Percentiles rank a stretch among this genome's conserved stretches.
Evolutionary conservation across 768 basidiomycete genomes (phyloP).

Genomic region (Roridomyces roridus): DNA sequence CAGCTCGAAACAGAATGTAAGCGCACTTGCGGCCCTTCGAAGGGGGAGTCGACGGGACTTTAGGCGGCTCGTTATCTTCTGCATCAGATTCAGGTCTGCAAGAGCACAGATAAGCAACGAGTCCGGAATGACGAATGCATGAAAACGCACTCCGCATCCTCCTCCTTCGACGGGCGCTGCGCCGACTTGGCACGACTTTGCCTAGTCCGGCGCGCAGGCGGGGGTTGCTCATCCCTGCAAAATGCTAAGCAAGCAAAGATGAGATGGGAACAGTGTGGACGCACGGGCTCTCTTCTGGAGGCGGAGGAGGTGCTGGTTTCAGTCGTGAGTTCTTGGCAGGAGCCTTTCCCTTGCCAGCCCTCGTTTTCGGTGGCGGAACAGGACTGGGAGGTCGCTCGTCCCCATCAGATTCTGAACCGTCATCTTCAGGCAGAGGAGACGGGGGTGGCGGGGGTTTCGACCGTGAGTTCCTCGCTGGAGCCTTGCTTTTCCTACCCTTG

Average conservation of each 20-base stretch:
- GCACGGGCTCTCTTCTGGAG: background rate
- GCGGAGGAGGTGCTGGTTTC: background rate
- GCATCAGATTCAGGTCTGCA: background rate
- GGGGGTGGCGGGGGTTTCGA: background rate
- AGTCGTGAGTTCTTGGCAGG: background rate
- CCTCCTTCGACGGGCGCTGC: background rate
- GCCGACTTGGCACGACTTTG: too few species aligned
- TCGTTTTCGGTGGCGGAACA: background rate
- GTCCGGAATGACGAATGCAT: background rate
- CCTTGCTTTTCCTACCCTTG: background rate
- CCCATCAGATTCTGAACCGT: background rate
- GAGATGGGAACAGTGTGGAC: background rate
- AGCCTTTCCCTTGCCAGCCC: background rate
- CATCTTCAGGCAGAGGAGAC: background rate
- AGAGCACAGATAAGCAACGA: background rate
- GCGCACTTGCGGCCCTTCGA: constrained; percentile 20
- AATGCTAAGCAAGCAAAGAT: background rate
- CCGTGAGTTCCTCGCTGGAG: background rate
- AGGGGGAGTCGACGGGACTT: constrained; percentile 10
- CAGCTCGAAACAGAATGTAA: background rate
- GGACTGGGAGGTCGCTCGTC: background rate
- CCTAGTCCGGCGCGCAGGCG: background rate
- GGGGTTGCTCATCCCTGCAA: background rate
- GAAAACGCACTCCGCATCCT: background rate
- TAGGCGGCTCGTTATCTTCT: constrained; percentile 2